Conservation (phyloP, 768 basidiomycete genomes). For the Suillus alpinus region DNA sequence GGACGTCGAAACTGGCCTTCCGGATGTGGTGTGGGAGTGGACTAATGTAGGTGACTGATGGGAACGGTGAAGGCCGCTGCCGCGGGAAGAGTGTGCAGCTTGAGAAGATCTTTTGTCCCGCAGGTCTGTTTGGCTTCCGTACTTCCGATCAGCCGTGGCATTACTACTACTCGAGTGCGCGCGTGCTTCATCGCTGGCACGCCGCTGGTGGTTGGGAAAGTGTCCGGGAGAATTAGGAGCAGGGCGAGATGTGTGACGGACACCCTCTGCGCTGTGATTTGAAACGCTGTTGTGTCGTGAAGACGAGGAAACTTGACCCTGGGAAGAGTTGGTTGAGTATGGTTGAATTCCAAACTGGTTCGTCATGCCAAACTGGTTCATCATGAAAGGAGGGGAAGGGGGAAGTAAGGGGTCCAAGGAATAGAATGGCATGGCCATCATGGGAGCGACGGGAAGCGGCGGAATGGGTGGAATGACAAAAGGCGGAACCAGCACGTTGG, state of each 20-base stretch:
- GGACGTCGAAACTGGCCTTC: constrained; percentile 15
- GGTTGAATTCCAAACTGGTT: constrained; percentile 49
- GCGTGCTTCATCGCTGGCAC: constrained; percentile 30
- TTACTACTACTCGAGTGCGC: constrained; percentile 12
- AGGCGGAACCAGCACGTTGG: constrained; percentile 13
- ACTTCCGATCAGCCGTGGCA: constrained; percentile 9
- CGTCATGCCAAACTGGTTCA: constrained; percentile 53
- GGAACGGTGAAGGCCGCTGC: constrained; percentile 19
- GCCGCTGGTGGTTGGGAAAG: constrained; percentile 22
- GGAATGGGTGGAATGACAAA: constrained; percentile 35
- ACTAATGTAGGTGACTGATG: constrained; percentile 21
- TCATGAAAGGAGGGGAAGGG: constrained; percentile 74
- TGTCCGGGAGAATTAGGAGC: constrained; percentile 17
- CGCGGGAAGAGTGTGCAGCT: constrained; percentile 7
- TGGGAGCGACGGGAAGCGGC: constrained; percentile 31
- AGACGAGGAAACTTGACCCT: constrained; percentile 28
- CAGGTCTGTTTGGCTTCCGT: constrained; percentile 17
- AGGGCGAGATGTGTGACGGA: constrained; percentile 14
- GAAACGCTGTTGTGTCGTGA: constrained; percentile 19
- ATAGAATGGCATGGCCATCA: constrained; percentile 40
- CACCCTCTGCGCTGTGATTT: constrained; percentile 25
- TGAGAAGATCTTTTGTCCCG: constrained; percentile 11
- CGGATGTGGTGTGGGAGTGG: constrained; percentile 4
- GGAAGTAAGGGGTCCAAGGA: constrained; percentile 67
- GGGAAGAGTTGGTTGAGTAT: constrained; percentile 28